Evolutionary conservation across 108 stramenopile species (phyloP).

Genomic region (Cyclotella distinguenda): DNA sequence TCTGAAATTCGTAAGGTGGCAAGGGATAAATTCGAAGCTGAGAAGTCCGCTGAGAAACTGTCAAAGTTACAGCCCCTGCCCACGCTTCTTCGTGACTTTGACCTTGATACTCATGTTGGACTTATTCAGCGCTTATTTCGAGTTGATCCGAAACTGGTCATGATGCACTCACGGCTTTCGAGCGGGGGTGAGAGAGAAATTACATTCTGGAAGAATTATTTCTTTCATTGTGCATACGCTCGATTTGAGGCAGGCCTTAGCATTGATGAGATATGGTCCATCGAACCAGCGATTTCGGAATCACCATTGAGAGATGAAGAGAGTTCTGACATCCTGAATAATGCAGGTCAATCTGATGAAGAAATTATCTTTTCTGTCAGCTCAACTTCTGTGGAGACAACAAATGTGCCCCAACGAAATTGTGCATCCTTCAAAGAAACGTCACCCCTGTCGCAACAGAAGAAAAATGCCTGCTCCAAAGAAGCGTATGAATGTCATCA

Average conservation of each 20-base stretch:
- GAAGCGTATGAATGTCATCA: neutral
- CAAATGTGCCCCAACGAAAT: constrained; percentile 1
- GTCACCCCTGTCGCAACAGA: neutral
- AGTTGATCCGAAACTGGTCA: constrained; percentile 65
- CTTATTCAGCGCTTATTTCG: constrained; percentile 73
- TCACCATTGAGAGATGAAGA: constrained; percentile 23
- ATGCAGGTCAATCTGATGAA: constrained; percentile 14
- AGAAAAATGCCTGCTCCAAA: neutral
- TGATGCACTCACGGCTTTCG: constrained; percentile 59
- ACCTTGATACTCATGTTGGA: constrained; percentile 83
- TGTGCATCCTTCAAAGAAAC: neutral
- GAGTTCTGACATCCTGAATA: constrained; percentile 9
- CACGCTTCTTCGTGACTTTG: constrained; percentile 66
- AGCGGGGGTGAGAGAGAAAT: constrained; percentile 69
- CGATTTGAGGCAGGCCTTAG: constrained; percentile 83
- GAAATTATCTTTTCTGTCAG: constrained; percentile 26
- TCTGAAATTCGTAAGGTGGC: too few relatives aligned
- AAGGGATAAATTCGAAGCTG: constrained; percentile 41
- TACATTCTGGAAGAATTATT: constrained; percentile 82
- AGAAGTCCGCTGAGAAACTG: constrained; percentile 58
- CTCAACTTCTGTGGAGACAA: constrained; percentile 3
- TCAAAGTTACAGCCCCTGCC: constrained; percentile 78
- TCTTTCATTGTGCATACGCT: constrained; percentile 85
- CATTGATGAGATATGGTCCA: constrained; percentile 90
- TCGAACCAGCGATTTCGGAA: constrained; percentile 26